phyloP scores from a whole-genome alignment of 768 basidiomycete species.

The Kwoniella botswanensis region DNA sequence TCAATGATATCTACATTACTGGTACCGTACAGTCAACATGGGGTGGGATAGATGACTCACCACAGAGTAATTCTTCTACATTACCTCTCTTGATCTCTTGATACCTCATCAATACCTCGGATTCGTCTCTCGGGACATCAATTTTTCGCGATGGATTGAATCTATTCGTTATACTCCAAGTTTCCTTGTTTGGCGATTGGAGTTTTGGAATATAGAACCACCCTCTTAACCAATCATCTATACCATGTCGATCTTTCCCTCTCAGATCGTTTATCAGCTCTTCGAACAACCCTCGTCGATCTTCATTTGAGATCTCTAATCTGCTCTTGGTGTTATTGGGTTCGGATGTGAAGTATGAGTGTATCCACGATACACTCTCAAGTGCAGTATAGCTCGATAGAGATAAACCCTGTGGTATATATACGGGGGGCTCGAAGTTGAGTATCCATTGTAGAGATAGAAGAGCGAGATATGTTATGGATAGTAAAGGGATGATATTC shows the following conservation, averaged over 20 bases:
- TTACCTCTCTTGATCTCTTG: conserved; percentile 25
- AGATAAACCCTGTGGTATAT: neutral
- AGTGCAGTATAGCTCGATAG: neutral
- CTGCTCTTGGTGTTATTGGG: neutral
- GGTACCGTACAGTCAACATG: too few relatives aligned
- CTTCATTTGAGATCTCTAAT: conserved; percentile 7
- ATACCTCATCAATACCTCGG: neutral
- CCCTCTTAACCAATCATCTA: conserved; percentile 17
- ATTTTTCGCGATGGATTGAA: too few relatives aligned
- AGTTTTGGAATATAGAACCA: conserved; percentile 11
- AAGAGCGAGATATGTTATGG: too few relatives aligned
- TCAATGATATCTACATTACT: neutral
- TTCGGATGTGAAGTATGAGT: neutral
- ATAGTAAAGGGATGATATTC: too few relatives aligned
- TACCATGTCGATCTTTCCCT: neutral
- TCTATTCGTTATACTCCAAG: too few relatives aligned
- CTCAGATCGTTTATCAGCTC: conserved; percentile 1
- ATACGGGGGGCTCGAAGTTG: too few relatives aligned
- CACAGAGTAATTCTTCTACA: conserved; percentile 25
- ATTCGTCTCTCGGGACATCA: too few relatives aligned
- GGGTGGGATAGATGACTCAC: conserved; percentile 11
- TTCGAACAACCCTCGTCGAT: conserved; percentile 7
- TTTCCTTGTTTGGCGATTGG: too few relatives aligned
- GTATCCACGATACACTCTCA: neutral
- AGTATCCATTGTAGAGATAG: too few relatives aligned